Conservation (phyloP, 495 filamentous ascomycete genomes). For the Cladorrhinum samala region DNA sequence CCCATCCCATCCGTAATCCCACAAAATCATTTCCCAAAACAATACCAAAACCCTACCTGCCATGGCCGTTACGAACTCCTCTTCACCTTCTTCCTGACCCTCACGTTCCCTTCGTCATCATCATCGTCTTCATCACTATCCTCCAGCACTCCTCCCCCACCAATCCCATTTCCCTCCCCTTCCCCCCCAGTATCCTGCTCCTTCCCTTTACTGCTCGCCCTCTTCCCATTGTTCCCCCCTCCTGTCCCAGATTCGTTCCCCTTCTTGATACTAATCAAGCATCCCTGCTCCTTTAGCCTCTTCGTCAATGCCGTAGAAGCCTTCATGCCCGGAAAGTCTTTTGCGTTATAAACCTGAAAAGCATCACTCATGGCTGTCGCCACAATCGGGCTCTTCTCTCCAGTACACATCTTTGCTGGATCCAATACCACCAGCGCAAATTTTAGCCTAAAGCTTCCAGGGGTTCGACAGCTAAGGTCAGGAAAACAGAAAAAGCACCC, state of each 20-base stretch:
- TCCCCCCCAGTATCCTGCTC: slow-evolving; percentile 16
- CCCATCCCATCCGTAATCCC: too few species aligned
- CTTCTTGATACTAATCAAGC: slow-evolving; percentile 74
- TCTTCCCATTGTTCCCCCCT: slow-evolving; percentile 40
- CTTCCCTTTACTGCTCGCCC: slow-evolving; percentile 32
- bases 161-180: slow-evolving; percentile 1
- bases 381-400: slow-evolving; percentile 55
- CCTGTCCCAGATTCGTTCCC: slow-evolving; percentile 73
- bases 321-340: slow-evolving; percentile 93
- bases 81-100: slow-evolving; percentile 9
- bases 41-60: too few species aligned
- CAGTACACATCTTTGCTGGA: slow-evolving; percentile 38
- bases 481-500: slow-evolving; percentile 93
- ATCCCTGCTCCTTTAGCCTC: slow-evolving; percentile 65
- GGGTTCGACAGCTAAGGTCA: slow-evolving; percentile 84
- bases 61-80: neutral
- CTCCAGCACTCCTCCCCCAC: slow-evolving; percentile 12
- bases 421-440: slow-evolving; percentile 84
- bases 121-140: neutral
- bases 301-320: slow-evolving; percentile 64
- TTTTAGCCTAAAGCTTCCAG: slow-evolving; percentile 72
- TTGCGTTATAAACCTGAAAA: slow-evolving; percentile 90
- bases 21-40: too few species aligned
- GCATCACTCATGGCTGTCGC: slow-evolving; percentile 65
- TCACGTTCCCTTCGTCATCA: neutral